A percentile compares a stretch with the other conserved stretches of the same genome.
phyloP scores from a whole-genome alignment of 2,329 filamentous ascomycete genomes.

The Ophiostoma australiae region DNA sequence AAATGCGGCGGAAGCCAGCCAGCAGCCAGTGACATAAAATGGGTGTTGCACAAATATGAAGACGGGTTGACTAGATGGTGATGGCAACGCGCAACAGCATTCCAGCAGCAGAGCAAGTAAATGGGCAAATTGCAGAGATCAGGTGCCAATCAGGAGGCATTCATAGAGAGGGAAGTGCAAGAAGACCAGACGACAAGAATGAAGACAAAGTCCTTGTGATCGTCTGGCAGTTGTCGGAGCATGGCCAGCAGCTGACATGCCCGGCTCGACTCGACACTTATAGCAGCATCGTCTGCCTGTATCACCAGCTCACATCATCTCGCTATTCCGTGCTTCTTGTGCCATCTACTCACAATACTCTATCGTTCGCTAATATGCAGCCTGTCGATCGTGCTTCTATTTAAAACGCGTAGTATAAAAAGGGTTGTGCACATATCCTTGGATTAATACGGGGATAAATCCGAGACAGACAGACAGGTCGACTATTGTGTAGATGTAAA shows the following conservation, averaged over 20 bases:
- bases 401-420: background rate
- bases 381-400: constrained; percentile 4
- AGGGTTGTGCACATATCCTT: background rate
- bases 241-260: background rate
- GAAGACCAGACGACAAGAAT: background rate
- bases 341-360: background rate
- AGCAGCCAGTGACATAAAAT: background rate
- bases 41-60: background rate
- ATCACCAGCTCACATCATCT: background rate
- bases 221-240: background rate
- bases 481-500: no score
- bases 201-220: background rate
- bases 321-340: no score
- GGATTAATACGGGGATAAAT: background rate
- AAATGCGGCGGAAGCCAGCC: background rate
- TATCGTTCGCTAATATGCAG: background rate
- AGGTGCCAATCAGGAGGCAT: no score
- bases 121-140: no score
- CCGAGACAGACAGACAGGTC: background rate
- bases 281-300: background rate
- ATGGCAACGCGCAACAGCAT: background rate
- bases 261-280: background rate
- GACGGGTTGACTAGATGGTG: background rate
- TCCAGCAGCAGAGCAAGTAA: background rate
- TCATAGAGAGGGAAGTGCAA: no score